Conservation (phyloP, 1,284 basidiomycete species). For the Boletus mariae region DNA sequence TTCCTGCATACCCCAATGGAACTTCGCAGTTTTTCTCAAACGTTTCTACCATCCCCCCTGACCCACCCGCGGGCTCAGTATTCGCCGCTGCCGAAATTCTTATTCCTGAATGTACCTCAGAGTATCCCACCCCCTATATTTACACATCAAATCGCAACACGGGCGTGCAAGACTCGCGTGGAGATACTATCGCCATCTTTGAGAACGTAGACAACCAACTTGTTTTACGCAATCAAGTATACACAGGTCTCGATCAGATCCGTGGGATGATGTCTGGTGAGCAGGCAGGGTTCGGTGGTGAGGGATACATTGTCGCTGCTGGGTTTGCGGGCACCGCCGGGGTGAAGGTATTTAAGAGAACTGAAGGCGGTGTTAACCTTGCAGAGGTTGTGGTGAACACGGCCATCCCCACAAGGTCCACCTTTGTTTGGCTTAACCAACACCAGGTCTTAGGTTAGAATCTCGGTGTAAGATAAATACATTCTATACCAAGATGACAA, state of each 20-base stretch:
- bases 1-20: constrained; percentile 49
- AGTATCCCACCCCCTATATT: constrained; percentile 53
- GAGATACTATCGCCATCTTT: constrained; percentile 64
- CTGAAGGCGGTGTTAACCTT: constrained; percentile 50
- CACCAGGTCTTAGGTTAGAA: neutral
- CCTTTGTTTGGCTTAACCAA: constrained; percentile 41
- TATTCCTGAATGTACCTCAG: constrained; percentile 44
- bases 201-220: constrained; percentile 43
- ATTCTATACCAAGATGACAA: too few relatives aligned
- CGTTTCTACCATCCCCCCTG: constrained; percentile 53
- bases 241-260: constrained; percentile 61
- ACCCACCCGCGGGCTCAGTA: constrained; percentile 44
- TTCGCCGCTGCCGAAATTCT: constrained; percentile 61
- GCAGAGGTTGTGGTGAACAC: constrained; percentile 49
- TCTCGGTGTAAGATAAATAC: neutral
- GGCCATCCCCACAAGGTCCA: constrained; percentile 48
- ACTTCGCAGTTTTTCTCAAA: constrained; percentile 48
- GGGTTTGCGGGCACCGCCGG: constrained; percentile 53
- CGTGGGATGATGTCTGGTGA: constrained; percentile 59
- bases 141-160: constrained; percentile 70
- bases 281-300: constrained; percentile 38
- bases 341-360: constrained; percentile 51
- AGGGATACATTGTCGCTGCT: constrained; percentile 54
- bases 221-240: constrained; percentile 49
- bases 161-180: constrained; percentile 44